A percentile compares a stretch with the other conserved stretches of the same genome.
Conservation (phyloP, 1,139 yeast genomes). For the Kurtzmaniella quercitrusa region DNA sequence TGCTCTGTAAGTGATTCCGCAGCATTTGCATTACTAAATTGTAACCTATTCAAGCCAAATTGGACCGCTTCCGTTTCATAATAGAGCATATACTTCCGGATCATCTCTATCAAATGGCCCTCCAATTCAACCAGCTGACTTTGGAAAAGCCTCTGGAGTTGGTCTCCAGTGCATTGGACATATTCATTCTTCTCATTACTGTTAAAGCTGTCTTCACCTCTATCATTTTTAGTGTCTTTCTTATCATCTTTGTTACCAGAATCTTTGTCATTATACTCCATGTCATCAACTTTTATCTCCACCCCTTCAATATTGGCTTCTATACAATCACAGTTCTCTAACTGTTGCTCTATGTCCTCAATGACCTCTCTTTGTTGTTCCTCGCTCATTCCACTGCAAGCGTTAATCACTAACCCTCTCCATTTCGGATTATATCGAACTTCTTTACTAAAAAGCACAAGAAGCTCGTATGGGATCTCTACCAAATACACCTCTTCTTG, state of each 20-base stretch:
- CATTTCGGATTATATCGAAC: slow-evolving; percentile 14
- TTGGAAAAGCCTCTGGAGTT: background rate
- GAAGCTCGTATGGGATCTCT: slow-evolving; percentile 13
- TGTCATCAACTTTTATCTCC: background rate
- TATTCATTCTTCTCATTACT: background rate
- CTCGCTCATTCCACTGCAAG: slow-evolving; percentile 9
- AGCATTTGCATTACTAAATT: background rate
- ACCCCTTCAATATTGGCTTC: slow-evolving; percentile 6
- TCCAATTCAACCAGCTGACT: background rate
- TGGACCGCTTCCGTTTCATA: background rate
- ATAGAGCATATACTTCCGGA: background rate
- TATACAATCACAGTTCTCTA: slow-evolving; percentile 20
- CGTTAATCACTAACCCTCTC: slow-evolving; percentile 11
- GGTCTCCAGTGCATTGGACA: background rate
- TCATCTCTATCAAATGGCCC: background rate
- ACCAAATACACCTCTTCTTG: slow-evolving; percentile 16
- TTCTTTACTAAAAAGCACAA: slow-evolving; percentile 13
- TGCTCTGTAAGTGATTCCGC: background rate
- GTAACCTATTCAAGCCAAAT: background rate
- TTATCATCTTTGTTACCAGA: background rate
- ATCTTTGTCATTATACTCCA: background rate
- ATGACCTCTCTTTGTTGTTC: slow-evolving; percentile 12
- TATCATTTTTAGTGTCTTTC: background rate
- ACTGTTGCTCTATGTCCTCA: slow-evolving; percentile 20
- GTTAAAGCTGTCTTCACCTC: background rate